phyloP scores from a whole-genome alignment of 768 basidiomycete genomes.

The Psilocybe azurescens region DNA sequence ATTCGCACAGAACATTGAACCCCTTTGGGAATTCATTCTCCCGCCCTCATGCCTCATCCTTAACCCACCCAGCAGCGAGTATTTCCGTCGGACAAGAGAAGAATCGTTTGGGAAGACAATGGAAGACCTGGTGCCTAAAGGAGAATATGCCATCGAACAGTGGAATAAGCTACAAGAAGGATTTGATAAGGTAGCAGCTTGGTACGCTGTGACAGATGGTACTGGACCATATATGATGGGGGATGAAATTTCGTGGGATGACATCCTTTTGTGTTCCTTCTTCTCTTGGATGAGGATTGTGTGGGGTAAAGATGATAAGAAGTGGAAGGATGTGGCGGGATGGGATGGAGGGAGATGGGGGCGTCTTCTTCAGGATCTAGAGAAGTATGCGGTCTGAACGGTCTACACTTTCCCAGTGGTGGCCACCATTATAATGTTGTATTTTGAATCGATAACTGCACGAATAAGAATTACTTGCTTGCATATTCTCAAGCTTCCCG shows the following conservation, averaged over 20 bases:
- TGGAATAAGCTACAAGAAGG: conserved; percentile 38
- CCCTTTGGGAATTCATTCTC: conserved; percentile 9
- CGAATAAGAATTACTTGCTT: too few species aligned
- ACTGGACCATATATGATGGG: conserved; percentile 40
- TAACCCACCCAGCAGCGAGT: conserved; percentile 20
- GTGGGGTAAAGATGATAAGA: conserved; percentile 36
- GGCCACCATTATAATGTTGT: too few species aligned
- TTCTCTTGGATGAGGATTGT: conserved; percentile 17
- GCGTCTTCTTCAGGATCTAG: conserved; percentile 25
- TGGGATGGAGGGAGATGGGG: conserved; percentile 39
- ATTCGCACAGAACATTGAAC: neutral
- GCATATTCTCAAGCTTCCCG: too few species aligned
- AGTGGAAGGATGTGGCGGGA: conserved; percentile 38
- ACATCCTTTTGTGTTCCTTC: conserved; percentile 44
- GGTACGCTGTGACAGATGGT: conserved; percentile 29
- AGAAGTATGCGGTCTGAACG: conserved; percentile 1
- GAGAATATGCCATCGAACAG: conserved; percentile 31
- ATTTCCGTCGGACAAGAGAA: conserved; percentile 41
- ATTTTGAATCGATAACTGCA: too few species aligned
- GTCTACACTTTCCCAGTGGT: too few species aligned
- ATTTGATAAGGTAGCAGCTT: conserved; percentile 27
- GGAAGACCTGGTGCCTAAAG: conserved; percentile 37
- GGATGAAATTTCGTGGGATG: conserved; percentile 36
- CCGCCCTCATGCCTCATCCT: conserved; percentile 6
- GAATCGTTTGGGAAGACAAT: conserved; percentile 32